These are phyloP conservation scores for Conringia planisiliqua DNA, from an alignment of 345 rosid genomes.

Conservation along the genomic window DNA sequence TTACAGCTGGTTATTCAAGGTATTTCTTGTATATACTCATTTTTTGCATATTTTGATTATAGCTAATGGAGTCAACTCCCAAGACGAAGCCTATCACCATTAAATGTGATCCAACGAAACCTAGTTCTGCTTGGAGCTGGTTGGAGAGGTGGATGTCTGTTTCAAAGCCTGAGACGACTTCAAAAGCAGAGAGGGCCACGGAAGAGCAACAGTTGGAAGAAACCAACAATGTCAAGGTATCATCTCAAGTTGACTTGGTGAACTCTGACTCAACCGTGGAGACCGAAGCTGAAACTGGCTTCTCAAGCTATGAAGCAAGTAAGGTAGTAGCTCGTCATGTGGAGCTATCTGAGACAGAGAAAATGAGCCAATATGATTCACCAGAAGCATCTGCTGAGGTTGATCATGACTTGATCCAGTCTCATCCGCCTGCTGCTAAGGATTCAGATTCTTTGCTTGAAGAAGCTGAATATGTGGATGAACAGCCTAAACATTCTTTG, in stretches of 20 bases:
- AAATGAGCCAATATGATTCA: conserved; percentile 32
- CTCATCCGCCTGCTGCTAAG: conserved; percentile 32
- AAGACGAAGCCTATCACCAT: conserved; percentile 59
- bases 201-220: conserved; percentile 43
- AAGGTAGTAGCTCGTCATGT: conserved; percentile 23
- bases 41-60: conserved; percentile 24
- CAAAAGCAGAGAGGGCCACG: conserved; percentile 21
- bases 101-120: conserved; percentile 79
- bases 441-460: conserved; percentile 28
- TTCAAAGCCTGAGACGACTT: conserved; percentile 45
- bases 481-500: conserved; percentile 53
- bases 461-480: conserved; percentile 44
- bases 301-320: conserved; percentile 34
- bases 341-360: conserved; percentile 41
- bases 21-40: neutral
- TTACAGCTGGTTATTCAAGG: neutral
- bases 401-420: conserved; percentile 33
- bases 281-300: conserved; percentile 42
- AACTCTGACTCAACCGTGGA: conserved; percentile 29
- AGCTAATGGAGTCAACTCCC: conserved; percentile 82
- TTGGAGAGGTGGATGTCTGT: conserved; percentile 94
- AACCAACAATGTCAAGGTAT: conserved; percentile 23
- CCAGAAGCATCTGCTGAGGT: conserved; percentile 40
- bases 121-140: conserved; percentile 89
- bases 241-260: conserved; percentile 37